Evolutionary conservation across 495 filamentous ascomycete species (phyloP).

Genomic region (Thozetella sp.): DNA sequence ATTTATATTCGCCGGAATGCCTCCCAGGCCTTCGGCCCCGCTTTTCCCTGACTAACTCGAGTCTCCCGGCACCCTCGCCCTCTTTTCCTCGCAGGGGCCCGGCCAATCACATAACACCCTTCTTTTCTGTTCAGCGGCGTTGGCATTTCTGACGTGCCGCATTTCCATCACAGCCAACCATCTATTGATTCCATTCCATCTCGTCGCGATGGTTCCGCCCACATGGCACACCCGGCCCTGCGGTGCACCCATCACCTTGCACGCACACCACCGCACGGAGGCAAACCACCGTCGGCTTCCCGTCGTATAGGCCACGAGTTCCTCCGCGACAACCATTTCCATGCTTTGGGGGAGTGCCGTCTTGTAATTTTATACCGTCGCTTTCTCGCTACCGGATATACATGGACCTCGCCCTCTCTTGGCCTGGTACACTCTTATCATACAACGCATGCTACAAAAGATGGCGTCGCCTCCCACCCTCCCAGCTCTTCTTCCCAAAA

Average conservation of each 20-base stretch:
- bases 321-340: too few relatives aligned
- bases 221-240: background rate
- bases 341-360: too few relatives aligned
- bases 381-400: too few relatives aligned
- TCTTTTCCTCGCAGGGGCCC: background rate
- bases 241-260: background rate
- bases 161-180: background rate
- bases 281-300: background rate
- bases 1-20: slow-evolving; percentile 6
- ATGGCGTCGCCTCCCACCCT: too few relatives aligned
- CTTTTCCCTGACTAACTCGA: slow-evolving; percentile 1
- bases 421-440: background rate
- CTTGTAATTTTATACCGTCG: too few relatives aligned
- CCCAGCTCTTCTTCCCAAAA: background rate
- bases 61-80: background rate
- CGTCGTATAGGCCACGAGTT: too few relatives aligned
- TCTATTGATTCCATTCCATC: background rate
- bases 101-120: slow-evolving; percentile 12
- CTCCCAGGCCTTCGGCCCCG: slow-evolving; percentile 2
- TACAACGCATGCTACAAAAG: too few relatives aligned
- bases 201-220: background rate
- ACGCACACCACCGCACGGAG: background rate
- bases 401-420: too few relatives aligned
- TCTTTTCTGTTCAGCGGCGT: background rate
- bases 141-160: background rate